A percentile compares a stretch with the other conserved stretches of the same genome.
Evolutionary conservation across 345 rosid genomes (phyloP).

Genomic region (Lepidium didymum): DNA sequence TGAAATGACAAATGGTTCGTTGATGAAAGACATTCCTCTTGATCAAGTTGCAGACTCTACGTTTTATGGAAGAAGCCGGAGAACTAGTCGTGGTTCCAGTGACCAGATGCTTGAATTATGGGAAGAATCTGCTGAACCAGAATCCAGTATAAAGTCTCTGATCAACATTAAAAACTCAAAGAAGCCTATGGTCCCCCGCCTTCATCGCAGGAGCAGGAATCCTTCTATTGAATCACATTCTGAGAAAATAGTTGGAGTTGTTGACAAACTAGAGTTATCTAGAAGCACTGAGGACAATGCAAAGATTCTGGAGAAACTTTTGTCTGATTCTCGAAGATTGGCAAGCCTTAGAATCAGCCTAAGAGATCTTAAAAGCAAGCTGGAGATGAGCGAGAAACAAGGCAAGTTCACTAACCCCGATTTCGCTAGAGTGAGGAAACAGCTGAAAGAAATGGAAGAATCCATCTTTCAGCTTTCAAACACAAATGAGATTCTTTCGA

Average conservation of each 20-base stretch:
- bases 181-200: constrained; percentile 18
- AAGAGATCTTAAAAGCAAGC: constrained; percentile 60
- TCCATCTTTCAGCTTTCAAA: constrained; percentile 48
- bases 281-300: constrained; percentile 37
- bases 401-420: constrained; percentile 50
- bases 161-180: constrained; percentile 9
- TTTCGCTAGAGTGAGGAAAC: constrained; percentile 46
- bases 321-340: constrained; percentile 62
- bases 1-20: constrained; percentile 35
- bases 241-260: constrained; percentile 63
- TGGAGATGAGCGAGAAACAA: constrained; percentile 51
- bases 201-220: constrained; percentile 25
- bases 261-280: constrained; percentile 64
- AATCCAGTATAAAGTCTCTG: constrained; percentile 24
- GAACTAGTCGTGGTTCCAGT: constrained; percentile 33
- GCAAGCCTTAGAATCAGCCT: constrained; percentile 49
- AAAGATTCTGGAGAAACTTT: constrained; percentile 65
- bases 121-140: constrained; percentile 50
- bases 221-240: constrained; percentile 40
- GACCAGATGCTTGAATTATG: constrained; percentile 61
- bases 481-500: constrained; percentile 42
- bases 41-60: constrained; percentile 73
- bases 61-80: constrained; percentile 43
- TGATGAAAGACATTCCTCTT: constrained; percentile 82
- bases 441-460: constrained; percentile 63